Conservation (phyloP, 345 rosid genomes). For the Psidium friedrichsthalianum region DNA sequence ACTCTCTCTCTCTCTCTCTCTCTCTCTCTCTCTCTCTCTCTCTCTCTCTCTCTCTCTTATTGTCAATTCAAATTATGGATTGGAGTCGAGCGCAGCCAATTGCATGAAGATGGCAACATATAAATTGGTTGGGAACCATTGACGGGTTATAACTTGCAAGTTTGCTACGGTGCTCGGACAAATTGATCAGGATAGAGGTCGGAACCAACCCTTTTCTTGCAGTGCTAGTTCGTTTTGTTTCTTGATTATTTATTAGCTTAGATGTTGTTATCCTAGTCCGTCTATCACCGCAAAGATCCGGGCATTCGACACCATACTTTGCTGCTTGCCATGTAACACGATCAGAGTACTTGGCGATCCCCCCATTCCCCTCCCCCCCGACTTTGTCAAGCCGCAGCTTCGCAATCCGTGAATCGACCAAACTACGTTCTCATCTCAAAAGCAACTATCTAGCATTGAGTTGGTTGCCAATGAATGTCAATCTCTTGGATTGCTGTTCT, state of each 20-base stretch:
- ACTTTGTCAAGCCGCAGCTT: not conserved
- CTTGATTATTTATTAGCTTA: not conserved
- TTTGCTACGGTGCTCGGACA: not conserved
- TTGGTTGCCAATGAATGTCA: not conserved
- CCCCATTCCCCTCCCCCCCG: not conserved
- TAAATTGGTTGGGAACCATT: not conserved
- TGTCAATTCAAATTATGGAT: not conserved
- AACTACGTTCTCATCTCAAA: not conserved
- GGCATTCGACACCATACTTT: not conserved
- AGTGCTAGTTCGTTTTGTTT: not conserved
- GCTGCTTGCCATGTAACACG: not conserved
- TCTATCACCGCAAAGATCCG: not conserved
- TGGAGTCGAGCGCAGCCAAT: not conserved
- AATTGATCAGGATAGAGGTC: not conserved
- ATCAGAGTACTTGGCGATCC: not conserved
- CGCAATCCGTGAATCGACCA: not conserved
- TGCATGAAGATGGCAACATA: not conserved
- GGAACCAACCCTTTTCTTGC: not conserved
- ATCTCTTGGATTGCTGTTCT: not conserved
- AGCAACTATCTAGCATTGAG: not conserved
- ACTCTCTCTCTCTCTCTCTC: not conserved
- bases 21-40: no score
- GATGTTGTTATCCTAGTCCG: not conserved
- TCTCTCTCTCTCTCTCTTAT: not conserved
- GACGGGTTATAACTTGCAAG: not conserved